A percentile compares a stretch with the other conserved stretches of the same genome.
Conservation (phyloP, 2,329 filamentous ascomycete genomes). For the Sporothrix luriei region DNA sequence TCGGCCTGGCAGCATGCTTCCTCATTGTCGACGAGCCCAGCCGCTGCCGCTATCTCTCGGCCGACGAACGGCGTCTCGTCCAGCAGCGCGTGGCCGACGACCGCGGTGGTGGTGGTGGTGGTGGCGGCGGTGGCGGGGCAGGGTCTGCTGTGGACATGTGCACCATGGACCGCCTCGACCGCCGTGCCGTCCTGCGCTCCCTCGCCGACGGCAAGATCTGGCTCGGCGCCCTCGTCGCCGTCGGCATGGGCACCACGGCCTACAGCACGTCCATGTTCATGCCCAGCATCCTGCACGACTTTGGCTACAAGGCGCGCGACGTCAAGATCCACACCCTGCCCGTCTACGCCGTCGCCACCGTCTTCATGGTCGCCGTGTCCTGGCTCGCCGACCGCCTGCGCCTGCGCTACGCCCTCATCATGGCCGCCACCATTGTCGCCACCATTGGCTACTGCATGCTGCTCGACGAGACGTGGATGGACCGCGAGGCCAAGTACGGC, state of each 20-base stretch:
- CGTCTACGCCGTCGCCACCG: slow-evolving; percentile 44
- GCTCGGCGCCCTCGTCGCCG: slow-evolving; percentile 39
- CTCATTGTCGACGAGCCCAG: slow-evolving; percentile 56
- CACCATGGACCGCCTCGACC: slow-evolving; percentile 39
- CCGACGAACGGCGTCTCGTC: slow-evolving; percentile 46
- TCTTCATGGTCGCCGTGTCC: slow-evolving; percentile 37
- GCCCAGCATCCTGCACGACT: slow-evolving; percentile 46
- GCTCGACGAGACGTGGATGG: slow-evolving; percentile 51
- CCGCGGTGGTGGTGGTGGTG: not conserved
- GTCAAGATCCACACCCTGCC: slow-evolving; percentile 46
- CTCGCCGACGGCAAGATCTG: slow-evolving; percentile 48
- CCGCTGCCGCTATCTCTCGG: slow-evolving; percentile 51
- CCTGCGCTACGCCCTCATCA: slow-evolving; percentile 45
- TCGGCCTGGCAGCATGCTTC: slow-evolving; percentile 44
- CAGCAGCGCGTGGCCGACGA: slow-evolving; percentile 35
- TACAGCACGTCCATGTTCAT: slow-evolving; percentile 42
- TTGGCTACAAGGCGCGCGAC: slow-evolving; percentile 43
- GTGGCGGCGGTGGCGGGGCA: not conserved
- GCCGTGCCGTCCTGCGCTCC: slow-evolving; percentile 41
- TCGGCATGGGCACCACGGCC: slow-evolving; percentile 17
- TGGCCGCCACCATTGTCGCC: slow-evolving; percentile 53
- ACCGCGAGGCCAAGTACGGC: slow-evolving; percentile 56
- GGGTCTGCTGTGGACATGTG: slow-evolving; percentile 33
- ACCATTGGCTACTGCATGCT: slow-evolving; percentile 60
- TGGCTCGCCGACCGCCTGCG: slow-evolving; percentile 27